Base-by-base conservation (phyloP, 75 land plant genomes). In the Sequoiadendron giganteum region DNA sequence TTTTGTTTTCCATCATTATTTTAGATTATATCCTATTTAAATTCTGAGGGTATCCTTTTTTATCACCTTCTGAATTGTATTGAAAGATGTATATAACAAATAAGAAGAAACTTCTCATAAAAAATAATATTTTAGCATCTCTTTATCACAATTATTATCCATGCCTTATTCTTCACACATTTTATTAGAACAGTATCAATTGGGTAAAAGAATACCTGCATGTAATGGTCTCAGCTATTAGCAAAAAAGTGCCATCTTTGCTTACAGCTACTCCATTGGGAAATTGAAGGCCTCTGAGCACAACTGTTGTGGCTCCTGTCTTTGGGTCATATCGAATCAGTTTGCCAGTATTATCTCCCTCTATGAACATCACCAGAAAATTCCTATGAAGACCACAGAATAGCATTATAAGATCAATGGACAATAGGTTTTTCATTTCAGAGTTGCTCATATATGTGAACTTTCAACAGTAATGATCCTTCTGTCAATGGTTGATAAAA, bases 241-340 rank as follows among this genome's bases (percentile, higher is more conserved):
- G 79, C 15, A 94, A 86, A 77, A 89, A 94, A 5, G 90, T 88
- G 1, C 88, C 86, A 52, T 93, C 91, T 77, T 90, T 55, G 86
- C 92, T 94, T 25, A 93, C 49, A 0, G 91, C 89, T 4, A 95
- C 91, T 1, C 98, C 98, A 77, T 97, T 95, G 5, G 98, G 92
- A 87, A 97, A 93, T 3, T 89, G 85, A 10, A 96, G 90, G 56
- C 84, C 89, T 0, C 87, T 76, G 13, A 93, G 83, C 5, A 96
- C 83, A 39, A 95, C 92, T 11, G 80, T 89, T 32, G 86, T 88
- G 83, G 95, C 87, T 30, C 92, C 90, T 52, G 88, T 93, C 3
- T 14, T 30, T 16, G 92, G 95, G 56, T 96, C 88, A 70, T 91
- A 94, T 40, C 85, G 92, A 88, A 96, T 40, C 43, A 96, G 88